Conservation (phyloP, 305 asterid species). For the Solanum hybrid region DNA sequence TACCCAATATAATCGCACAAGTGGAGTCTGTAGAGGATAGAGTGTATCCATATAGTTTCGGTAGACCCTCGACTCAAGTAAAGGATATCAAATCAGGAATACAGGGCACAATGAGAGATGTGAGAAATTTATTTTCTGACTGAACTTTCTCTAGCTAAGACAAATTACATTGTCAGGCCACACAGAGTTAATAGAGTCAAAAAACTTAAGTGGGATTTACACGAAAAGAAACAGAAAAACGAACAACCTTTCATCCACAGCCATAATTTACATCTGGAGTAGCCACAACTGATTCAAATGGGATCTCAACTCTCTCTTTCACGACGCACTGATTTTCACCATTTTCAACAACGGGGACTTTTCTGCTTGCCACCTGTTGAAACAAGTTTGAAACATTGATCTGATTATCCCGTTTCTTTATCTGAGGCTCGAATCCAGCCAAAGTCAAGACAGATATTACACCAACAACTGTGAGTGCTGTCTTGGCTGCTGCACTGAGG, state of each 20-base stretch:
- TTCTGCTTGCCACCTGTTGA: constrained; percentile 34
- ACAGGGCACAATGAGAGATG: not conserved
- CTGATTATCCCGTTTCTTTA: constrained; percentile 43
- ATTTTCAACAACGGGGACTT: constrained; percentile 49
- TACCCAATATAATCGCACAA: not conserved
- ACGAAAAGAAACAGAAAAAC: not conserved
- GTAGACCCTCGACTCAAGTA: not conserved
- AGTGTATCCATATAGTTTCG: not conserved
- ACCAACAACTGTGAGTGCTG: constrained; percentile 57
- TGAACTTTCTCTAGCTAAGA: not conserved
- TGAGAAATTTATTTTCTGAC: not conserved
- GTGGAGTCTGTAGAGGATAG: not conserved
- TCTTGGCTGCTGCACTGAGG: constrained; percentile 49
- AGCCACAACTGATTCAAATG: constrained; percentile 56
- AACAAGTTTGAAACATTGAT: constrained; percentile 33
- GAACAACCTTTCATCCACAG: constrained; percentile 44
- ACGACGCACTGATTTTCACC: constrained; percentile 74
- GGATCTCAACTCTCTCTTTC: constrained; percentile 83
- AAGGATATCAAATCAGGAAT: not conserved
- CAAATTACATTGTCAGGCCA: not conserved
- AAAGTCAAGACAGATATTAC: constrained; percentile 49
- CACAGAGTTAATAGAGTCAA: not conserved
- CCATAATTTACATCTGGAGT: constrained; percentile 84
- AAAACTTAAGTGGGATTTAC: not conserved
- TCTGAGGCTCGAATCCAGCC: constrained; percentile 68